Conservation (phyloP, 2,329 filamentous ascomycete genomes). For the Fusarium virguliforme region DNA sequence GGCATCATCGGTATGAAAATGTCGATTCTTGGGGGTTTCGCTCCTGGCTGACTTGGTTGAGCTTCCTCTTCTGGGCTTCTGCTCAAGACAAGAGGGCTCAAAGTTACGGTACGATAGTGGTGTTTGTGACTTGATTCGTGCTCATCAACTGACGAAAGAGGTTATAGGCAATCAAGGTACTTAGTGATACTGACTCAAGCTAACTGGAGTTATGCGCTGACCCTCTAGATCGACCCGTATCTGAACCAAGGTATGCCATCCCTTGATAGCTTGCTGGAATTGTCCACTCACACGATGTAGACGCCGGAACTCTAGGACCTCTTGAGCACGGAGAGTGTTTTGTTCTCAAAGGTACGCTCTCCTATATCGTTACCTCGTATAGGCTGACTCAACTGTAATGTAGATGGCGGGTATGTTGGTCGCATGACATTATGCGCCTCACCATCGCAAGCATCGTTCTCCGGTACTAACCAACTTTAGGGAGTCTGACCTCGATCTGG, state of each 20-base stretch:
- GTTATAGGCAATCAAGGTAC: conserved; percentile 41
- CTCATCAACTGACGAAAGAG: not conserved
- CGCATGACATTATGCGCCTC: conserved; percentile 33
- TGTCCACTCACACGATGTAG: not conserved
- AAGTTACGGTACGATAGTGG: conserved; percentile 65
- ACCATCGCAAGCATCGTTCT: not conserved
- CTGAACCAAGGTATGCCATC: conserved; percentile 57
- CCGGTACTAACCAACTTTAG: not conserved
- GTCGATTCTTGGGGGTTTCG: not conserved
- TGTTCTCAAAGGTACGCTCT: conserved; percentile 80
- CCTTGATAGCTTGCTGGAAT: conserved; percentile 44
- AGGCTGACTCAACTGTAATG: not conserved
- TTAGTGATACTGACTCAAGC: not conserved
- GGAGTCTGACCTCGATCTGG: conserved; percentile 65
- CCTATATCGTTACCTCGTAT: not conserved
- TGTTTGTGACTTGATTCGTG: not conserved
- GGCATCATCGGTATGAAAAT: conserved; percentile 16
- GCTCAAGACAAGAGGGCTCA: conserved; percentile 84
- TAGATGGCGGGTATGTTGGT: conserved; percentile 43
- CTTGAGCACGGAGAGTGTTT: conserved; percentile 87
- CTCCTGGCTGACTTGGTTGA: not conserved
- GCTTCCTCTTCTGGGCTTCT: conserved; percentile 72
- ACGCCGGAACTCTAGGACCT: conserved; percentile 20
- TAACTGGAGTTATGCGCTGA: not conserved
- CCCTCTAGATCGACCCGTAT: conserved; percentile 66